Evolutionary conservation across 768 basidiomycete species (phyloP), one percentile per base, ranked within the genome.

Genomic region (Boletus subparvulus): DNA sequence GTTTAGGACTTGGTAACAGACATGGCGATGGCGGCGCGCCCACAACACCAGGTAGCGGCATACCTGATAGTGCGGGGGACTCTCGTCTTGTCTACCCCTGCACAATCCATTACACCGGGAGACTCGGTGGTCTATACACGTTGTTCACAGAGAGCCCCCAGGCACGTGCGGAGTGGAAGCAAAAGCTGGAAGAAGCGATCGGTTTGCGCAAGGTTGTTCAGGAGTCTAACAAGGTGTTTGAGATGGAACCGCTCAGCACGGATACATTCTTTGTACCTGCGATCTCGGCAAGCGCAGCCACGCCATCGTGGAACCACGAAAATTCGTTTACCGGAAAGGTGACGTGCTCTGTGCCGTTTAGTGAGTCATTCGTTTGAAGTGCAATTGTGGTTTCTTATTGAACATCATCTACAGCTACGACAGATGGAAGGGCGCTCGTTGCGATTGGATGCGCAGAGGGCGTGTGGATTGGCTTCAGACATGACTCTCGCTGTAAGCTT

Each of bases 381-480:
- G 14, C 21, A 1, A 21, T 16, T 28, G 14, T 50, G 11, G n/a
- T 46, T 55, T 13, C 60, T 44, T 50, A 40, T 50, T 61, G 57
- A 66, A 47, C 11, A 33, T 14, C 49, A 32, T 51, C 35, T 63
- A 6, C 56, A 96, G 92, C 82, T 58, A 94, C 91, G 6, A 77
- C 86, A 6, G 94, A 98, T 68, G 87, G 88, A 6, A 84, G 93
- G 26, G 85, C 85, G 13, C 79, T 99, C 14, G 90, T 98, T 40
- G 93, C 95, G 0, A 87, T 98, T 63, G 97, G 95, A 9, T 97
- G 94, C 69, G 88, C 90, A 0, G 94, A 97, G 67, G 97, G 97
- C 32, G 90, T 97, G 21, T 97, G 92, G 90, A 94, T 97, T 56
- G 94, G 94, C 0, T 87, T 94, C 71, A 82, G 91, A 40, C 90